A percentile compares a stretch with the other conserved stretches of the same genome.
Conservation (phyloP, 192 early-diverging fungal species). For the Gryganskiella cystojenkinii region DNA sequence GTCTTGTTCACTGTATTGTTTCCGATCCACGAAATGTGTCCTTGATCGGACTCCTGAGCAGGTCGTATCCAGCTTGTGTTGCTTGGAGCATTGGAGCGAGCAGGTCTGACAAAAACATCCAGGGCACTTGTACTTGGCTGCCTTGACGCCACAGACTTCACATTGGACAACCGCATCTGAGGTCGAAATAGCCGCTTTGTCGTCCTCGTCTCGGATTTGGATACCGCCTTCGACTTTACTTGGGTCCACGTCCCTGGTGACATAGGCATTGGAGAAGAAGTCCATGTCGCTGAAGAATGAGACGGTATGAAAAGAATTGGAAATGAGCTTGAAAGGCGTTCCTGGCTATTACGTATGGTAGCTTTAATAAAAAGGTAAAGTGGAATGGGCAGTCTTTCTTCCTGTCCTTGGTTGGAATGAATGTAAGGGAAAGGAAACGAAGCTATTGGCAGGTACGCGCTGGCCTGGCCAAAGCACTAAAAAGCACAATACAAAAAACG, state of each 20-base stretch:
- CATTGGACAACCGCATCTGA: constrained; percentile 48
- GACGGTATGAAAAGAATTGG: neutral
- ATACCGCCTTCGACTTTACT: constrained; percentile 39
- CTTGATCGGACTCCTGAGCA: constrained; percentile 74
- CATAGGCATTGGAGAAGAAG: constrained; percentile 49
- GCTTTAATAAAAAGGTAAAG: neutral
- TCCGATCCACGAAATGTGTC: constrained; percentile 68
- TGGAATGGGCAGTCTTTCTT: neutral
- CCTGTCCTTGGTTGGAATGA: neutral
- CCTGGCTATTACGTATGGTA: too few relatives aligned
- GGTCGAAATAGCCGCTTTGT: neutral
- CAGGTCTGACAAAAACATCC: constrained; percentile 72
- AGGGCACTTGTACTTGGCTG: constrained; percentile 77
- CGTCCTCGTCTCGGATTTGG: constrained; percentile 36
- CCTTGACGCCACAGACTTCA: constrained; percentile 55
- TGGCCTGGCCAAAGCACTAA: too few relatives aligned
- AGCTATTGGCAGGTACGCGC: too few relatives aligned
- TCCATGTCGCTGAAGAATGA: constrained; percentile 20
- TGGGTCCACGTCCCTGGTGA: constrained; percentile 26
- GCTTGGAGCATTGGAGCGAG: constrained; percentile 72
- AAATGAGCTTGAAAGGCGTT: neutral
- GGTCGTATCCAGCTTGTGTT: constrained; percentile 66
- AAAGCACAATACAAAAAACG: too few relatives aligned
- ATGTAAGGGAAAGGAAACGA: neutral
- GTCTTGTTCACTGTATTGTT: constrained; percentile 68